phyloP scores from a whole-genome alignment of 1,284 basidiomycete species.

The Fomitopsis betulina region DNA sequence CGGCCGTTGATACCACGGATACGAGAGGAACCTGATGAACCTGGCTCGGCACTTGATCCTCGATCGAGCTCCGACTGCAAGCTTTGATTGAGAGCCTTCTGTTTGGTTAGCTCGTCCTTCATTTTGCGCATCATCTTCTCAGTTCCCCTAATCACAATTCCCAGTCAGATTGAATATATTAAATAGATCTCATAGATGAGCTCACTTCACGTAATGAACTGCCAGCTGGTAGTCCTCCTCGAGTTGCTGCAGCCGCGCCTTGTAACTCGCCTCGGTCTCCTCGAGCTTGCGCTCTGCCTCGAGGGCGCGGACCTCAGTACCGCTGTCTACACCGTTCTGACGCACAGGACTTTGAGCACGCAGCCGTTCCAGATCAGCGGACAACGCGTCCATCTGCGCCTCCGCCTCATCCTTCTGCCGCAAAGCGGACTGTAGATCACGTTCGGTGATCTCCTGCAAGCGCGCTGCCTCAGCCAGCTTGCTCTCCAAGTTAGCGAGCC shows the following conservation, averaged over 20 bases:
- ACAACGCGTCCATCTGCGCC: constrained; percentile 58
- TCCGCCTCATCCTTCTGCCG: constrained; percentile 73
- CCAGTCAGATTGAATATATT: constrained; percentile 22
- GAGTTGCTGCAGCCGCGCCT: constrained; percentile 75
- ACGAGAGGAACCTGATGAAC: constrained; percentile 36
- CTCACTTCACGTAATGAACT: constrained; percentile 88
- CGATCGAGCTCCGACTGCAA: constrained; percentile 84
- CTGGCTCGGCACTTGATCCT: constrained; percentile 53
- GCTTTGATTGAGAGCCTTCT: constrained; percentile 75
- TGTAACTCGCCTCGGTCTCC: constrained; percentile 76
- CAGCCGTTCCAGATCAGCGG: constrained; percentile 61
- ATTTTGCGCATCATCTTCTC: constrained; percentile 99
- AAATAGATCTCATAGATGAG: constrained; percentile 14
- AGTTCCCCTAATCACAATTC: constrained; percentile 65
- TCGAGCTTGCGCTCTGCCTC: constrained; percentile 74
- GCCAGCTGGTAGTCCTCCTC: constrained; percentile 95
- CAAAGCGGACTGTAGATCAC: constrained; percentile 59
- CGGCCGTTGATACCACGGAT: constrained; percentile 70
- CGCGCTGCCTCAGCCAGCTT: constrained; percentile 70
- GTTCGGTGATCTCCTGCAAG: constrained; percentile 70
- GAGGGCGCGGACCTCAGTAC: constrained; percentile 49
- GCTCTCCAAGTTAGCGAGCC: constrained; percentile 68
- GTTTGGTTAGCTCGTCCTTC: constrained; percentile 91
- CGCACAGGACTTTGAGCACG: constrained; percentile 48
- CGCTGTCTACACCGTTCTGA: constrained; percentile 24